Conservation (phyloP, 371 early-diverging fungal species). For the Saksenaea oblongispora region DNA sequence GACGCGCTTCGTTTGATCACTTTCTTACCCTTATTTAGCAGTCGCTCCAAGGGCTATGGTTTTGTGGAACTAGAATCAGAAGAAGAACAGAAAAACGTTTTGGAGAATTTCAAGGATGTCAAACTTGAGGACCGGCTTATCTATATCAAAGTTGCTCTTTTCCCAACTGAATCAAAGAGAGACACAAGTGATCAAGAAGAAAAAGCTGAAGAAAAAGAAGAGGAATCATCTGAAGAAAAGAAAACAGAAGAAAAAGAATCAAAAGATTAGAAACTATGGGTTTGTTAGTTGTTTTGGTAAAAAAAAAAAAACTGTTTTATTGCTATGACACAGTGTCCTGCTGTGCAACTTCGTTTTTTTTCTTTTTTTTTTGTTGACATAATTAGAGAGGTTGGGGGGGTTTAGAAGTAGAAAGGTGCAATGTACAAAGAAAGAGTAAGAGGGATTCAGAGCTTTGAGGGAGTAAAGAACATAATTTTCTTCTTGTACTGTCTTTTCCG, state of each 20-base stretch:
- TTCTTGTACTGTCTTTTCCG: background rate
- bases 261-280: background rate
- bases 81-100: slow-evolving; percentile 77
- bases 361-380: background rate
- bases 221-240: background rate
- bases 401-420: background rate
- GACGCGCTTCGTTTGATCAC: background rate
- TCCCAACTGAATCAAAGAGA: slow-evolving; percentile 14
- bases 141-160: slow-evolving; percentile 76
- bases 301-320: background rate
- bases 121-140: slow-evolving; percentile 70
- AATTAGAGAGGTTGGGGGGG: background rate
- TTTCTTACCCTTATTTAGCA: slow-evolving; percentile 20
- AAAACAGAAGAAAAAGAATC: slow-evolving; percentile 6
- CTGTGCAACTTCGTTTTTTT: background rate
- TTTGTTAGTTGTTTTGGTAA: background rate
- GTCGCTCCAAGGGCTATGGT: slow-evolving; percentile 89
- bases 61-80: slow-evolving; percentile 83
- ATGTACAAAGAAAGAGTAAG: slow-evolving; percentile 1
- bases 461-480: slow-evolving; percentile 1
- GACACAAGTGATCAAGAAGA: slow-evolving; percentile 11
- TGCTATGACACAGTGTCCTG: background rate
- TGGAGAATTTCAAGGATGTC: slow-evolving; percentile 64
- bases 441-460: background rate
- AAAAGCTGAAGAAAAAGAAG: slow-evolving; percentile 7